A percentile compares a stretch with the other conserved stretches of the same genome.
Conservation (phyloP, 2,329 filamentous ascomycete genomes). For the Diaporthe velutina region DNA sequence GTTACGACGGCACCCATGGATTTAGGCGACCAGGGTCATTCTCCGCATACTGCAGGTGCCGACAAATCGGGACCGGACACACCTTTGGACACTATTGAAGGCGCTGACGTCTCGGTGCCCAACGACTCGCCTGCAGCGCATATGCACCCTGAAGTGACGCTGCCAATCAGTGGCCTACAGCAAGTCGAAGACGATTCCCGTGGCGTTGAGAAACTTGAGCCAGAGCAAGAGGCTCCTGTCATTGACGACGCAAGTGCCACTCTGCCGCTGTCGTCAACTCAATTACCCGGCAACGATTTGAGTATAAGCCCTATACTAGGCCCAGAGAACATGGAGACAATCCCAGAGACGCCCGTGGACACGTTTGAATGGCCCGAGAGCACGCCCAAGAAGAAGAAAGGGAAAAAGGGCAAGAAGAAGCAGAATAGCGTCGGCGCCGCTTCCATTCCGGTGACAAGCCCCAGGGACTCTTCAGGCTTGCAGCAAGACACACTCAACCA, state of each 20-base stretch:
- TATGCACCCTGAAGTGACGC: conserved; percentile 20
- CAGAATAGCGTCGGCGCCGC: conserved; percentile 39
- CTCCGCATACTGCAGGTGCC: not conserved
- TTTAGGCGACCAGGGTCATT: not conserved
- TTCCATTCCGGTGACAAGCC: not conserved
- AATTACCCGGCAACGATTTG: not conserved
- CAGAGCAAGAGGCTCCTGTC: not conserved
- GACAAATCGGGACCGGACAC: conserved; percentile 46
- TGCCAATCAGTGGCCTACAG: conserved; percentile 8
- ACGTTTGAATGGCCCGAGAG: conserved; percentile 45
- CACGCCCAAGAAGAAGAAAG: conserved; percentile 48
- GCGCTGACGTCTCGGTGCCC: conserved; percentile 44
- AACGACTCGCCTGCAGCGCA: conserved; percentile 42
- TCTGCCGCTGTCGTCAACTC: not conserved
- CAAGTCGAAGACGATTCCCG: conserved; percentile 18
- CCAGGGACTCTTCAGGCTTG: not conserved
- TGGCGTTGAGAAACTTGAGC: not conserved
- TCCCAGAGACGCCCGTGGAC: conserved; percentile 41
- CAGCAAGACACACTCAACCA: not conserved
- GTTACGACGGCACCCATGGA: not conserved
- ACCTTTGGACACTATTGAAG: conserved; percentile 41
- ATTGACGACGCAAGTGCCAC: not conserved
- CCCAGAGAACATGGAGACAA: conserved; percentile 39
- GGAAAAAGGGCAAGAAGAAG: conserved; percentile 51
- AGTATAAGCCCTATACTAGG: conserved; percentile 39